phyloP scores from a whole-genome alignment of 306 rosid species.

The Lathyrus oleraceus region DNA sequence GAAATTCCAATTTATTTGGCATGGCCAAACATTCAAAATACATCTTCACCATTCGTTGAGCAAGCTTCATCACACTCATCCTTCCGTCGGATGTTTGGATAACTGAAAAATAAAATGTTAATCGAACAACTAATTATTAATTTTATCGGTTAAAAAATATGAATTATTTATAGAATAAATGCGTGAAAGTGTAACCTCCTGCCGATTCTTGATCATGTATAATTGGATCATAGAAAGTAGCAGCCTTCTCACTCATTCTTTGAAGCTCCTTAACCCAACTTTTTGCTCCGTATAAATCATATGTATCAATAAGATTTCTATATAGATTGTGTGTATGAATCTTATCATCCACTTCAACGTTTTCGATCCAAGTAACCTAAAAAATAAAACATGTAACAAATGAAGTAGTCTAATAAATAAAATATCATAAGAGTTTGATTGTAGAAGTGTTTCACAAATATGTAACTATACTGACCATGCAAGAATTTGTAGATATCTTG shows the following conservation, averaged over 20 bases:
- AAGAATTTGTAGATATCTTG: conserved; percentile 22
- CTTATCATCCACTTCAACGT: conserved; percentile 66
- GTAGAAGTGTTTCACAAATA: too few species aligned
- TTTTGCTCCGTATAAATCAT: conserved; percentile 67
- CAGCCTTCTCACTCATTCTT: conserved; percentile 61
- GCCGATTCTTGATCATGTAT: conserved; percentile 29
- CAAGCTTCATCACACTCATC: conserved; percentile 51
- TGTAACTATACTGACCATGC: too few species aligned
- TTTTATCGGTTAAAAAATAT: too few species aligned
- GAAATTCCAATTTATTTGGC: conserved; percentile 47
- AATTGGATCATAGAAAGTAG: conserved; percentile 7
- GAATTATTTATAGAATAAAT: background rate
- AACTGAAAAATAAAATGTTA: conserved; percentile 33
- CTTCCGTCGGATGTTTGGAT: conserved; percentile 49
- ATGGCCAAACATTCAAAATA: conserved; percentile 54
- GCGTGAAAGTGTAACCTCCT: conserved; percentile 39
- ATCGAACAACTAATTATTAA: too few species aligned
- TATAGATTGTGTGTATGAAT: conserved; percentile 51
- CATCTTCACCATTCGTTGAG: conserved; percentile 64
- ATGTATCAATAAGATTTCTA: conserved; percentile 42
- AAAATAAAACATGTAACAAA: background rate
- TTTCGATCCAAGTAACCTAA: conserved; percentile 81
- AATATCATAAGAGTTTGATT: too few species aligned
- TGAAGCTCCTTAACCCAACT: conserved; percentile 65
- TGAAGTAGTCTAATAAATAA: too few species aligned